Percentiles rank a stretch among this genome's conserved stretches.
Conservation (phyloP, 345 rosid genomes). For the Eucalyptus melliodora region DNA sequence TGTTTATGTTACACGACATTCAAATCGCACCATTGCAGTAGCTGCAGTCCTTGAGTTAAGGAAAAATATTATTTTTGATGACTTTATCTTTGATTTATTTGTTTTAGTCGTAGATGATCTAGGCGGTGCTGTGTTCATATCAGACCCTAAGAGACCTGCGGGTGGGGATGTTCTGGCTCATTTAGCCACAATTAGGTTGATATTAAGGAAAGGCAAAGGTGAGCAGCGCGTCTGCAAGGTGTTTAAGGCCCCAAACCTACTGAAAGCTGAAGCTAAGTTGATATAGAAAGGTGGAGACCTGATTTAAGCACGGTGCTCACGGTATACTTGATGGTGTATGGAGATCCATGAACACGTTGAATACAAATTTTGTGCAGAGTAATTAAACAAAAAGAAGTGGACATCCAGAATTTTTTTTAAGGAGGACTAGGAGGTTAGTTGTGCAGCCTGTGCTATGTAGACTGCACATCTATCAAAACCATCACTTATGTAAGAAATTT, state of each 20-base stretch:
- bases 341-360: not conserved
- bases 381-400: not conserved
- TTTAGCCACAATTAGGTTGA: not conserved
- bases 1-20: too few relatives aligned
- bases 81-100: not conserved
- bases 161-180: conserved; percentile 56
- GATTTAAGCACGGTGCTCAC: not conserved
- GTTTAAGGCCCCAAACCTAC: conserved; percentile 76
- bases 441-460: not conserved
- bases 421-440: not conserved
- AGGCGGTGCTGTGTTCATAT: conserved; percentile 72
- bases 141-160: conserved; percentile 96
- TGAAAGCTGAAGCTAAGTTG: conserved; percentile 13
- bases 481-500: not conserved
- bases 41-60: not conserved
- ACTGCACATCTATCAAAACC: not conserved
- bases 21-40: not conserved
- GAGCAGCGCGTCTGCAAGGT: not conserved
- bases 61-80: not conserved
- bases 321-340: not conserved
- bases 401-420: too few relatives aligned
- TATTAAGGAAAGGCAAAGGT: not conserved
- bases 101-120: conserved; percentile 79
- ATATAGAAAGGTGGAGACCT: too few relatives aligned
- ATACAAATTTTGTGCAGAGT: too few relatives aligned